Evolutionary conservation across 1,139 yeast species (phyloP).

Genomic region (Zygosaccharomyces pseudobailii): DNA sequence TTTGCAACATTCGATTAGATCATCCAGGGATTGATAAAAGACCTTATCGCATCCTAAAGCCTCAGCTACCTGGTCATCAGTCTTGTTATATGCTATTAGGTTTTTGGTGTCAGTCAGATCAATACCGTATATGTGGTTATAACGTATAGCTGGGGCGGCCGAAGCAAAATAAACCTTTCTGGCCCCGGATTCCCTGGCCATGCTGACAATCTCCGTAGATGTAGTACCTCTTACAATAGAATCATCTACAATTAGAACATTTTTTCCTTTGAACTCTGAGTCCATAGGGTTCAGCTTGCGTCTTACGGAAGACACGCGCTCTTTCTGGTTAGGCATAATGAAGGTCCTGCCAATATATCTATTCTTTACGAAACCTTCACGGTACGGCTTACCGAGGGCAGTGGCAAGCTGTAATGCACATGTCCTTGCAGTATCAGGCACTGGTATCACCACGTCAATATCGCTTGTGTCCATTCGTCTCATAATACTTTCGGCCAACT

Average conservation of each 20-base stretch:
- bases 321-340: slow-evolving; percentile 96
- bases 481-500: slow-evolving; percentile 70
- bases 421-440: slow-evolving; percentile 95
- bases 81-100: slow-evolving; percentile 77
- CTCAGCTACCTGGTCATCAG: slow-evolving; percentile 66
- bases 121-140: slow-evolving; percentile 93
- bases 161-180: slow-evolving; percentile 89
- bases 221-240: slow-evolving; percentile 98
- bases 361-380: slow-evolving; percentile 96
- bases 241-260: slow-evolving; percentile 92
- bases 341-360: slow-evolving; percentile 96
- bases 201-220: slow-evolving; percentile 88
- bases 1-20: slow-evolving; percentile 73
- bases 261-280: slow-evolving; percentile 78
- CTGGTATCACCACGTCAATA: slow-evolving; percentile 94
- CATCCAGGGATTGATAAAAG: slow-evolving; percentile 79
- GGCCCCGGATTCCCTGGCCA: slow-evolving; percentile 99
- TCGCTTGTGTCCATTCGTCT: slow-evolving; percentile 46
- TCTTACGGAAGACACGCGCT: slow-evolving; percentile 89
- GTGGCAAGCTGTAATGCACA: slow-evolving; percentile 93
- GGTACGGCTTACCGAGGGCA: slow-evolving; percentile 69
- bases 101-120: slow-evolving; percentile 96
- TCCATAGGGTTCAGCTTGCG: slow-evolving; percentile 95
- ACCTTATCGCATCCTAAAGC: slow-evolving; percentile 92
- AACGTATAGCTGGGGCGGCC: slow-evolving; percentile 95